phyloP scores from a whole-genome alignment of 768 basidiomycete species.

The Mrakia hoshinonis region DNA sequence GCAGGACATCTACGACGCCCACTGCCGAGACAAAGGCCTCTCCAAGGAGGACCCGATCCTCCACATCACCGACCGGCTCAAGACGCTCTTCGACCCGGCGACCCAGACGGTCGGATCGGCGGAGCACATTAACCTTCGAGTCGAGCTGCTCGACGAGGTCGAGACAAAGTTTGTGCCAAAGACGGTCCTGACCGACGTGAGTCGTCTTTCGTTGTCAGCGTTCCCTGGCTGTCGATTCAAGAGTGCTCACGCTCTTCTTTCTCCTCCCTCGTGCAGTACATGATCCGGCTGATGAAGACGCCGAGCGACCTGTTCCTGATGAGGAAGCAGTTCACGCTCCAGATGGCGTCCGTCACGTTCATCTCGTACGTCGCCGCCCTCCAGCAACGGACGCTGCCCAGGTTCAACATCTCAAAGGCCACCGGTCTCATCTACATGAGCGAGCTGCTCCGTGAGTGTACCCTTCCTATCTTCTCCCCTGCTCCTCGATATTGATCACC shows the following conservation, averaged over 20 bases:
- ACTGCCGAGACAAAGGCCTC: slow-evolving; percentile 66
- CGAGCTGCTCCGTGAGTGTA: slow-evolving; percentile 65
- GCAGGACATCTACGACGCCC: slow-evolving; percentile 87
- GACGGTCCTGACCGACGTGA: slow-evolving; percentile 69
- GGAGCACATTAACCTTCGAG: slow-evolving; percentile 57
- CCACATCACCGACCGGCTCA: slow-evolving; percentile 74
- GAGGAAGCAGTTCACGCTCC: slow-evolving; percentile 90
- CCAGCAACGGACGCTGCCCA: slow-evolving; percentile 68
- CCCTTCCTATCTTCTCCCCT: not conserved
- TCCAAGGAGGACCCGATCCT: slow-evolving; percentile 81
- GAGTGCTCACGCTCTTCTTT: not conserved
- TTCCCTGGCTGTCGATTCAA: not conserved
- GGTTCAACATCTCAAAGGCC: slow-evolving; percentile 80
- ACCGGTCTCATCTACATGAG: slow-evolving; percentile 88
- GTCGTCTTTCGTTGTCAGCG: slow-evolving; percentile 34
- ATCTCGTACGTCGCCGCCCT: slow-evolving; percentile 82
- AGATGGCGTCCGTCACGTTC: slow-evolving; percentile 80
- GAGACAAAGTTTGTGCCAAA: slow-evolving; percentile 80
- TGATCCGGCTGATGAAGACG: slow-evolving; percentile 73
- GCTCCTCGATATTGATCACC: too few species aligned
- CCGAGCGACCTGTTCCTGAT: slow-evolving; percentile 88
- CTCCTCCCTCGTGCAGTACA: slow-evolving; percentile 56
- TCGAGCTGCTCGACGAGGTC: slow-evolving; percentile 83
- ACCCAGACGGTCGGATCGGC: slow-evolving; percentile 30
- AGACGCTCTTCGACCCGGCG: slow-evolving; percentile 37